Base-by-base conservation (phyloP, 805 yeast species). In the Kodamaea restingae region DNA sequence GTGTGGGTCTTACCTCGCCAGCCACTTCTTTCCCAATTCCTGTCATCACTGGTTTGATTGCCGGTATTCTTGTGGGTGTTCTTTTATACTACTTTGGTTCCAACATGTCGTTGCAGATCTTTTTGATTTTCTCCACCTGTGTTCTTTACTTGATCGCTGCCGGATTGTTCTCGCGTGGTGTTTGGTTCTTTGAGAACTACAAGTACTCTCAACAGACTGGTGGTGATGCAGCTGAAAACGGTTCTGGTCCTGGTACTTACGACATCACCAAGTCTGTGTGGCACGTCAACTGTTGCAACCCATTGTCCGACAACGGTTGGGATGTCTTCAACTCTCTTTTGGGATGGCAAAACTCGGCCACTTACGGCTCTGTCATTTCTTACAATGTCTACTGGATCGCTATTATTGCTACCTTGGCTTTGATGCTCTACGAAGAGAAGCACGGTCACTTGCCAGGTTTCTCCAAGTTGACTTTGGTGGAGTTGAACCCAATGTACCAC, bases 271-370 rank as follows among this genome's bases (percentile, higher is more conserved):
- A 75, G 55, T 66, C 84, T 10, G 96, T 91, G 18, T 91, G 96
- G 90, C 98, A 91, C 67, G 95, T 91, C 45, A 88, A 91, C 75
- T 91, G 97, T 70, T 91, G 98, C 71, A 88, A 88, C 65, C 97
- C 97, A 33, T 90, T 84, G 63, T 71, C 74, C 43, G 91, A 84
- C 65, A 80, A 82, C 52, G 98, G 97, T 69, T 91, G 98, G 98
- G 96, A 88, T 76, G 81, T 91, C 45, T 91, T 91, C 75, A 91
- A 91, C 58, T 87, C 97, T 18, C 63, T 91, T 41, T 71, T 91
- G 47, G 98, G 98, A 46, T 91, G 98, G 98, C 96, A 88, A 70
- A 91, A 91, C 67, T 78, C 95, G 39, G 98, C 96, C 43, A 88
- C 95, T 49, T 76, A 86, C 59, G 96, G 97, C 41, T 87, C 96